Percentiles rank a stretch among this genome's conserved stretches.
Evolutionary conservation across 306 rosid genomes (phyloP).

Genomic region (Rosa multiflora): DNA sequence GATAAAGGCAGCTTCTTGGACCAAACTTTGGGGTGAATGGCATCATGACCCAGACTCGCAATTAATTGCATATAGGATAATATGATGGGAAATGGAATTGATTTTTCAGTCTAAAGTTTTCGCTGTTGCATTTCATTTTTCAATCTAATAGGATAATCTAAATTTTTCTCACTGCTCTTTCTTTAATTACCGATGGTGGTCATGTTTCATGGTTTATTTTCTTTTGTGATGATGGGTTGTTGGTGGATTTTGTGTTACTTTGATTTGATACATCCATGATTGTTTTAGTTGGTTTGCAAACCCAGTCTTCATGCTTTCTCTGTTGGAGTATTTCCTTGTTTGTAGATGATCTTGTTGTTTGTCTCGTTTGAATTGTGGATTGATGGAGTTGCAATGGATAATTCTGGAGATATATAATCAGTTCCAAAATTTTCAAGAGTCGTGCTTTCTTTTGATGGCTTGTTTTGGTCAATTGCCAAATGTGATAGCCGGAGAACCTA

Average conservation of each 20-base stretch:
- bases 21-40: too few relatives aligned
- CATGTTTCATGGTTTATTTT: too few relatives aligned
- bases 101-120: too few relatives aligned
- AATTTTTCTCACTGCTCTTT: too few relatives aligned
- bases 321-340: conserved; percentile 23
- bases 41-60: too few relatives aligned
- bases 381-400: conserved; percentile 23
- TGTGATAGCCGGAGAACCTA: conserved; percentile 20
- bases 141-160: too few relatives aligned
- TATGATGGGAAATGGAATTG: too few relatives aligned
- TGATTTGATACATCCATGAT: conserved; percentile 58
- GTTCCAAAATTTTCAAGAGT: conserved; percentile 18
- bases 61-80: too few relatives aligned
- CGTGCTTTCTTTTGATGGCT: conserved; percentile 28
- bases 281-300: conserved; percentile 28
- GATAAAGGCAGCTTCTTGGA: too few relatives aligned
- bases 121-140: too few relatives aligned
- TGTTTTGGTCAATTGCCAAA: conserved; percentile 23
- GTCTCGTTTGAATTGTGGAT: conserved; percentile 24
- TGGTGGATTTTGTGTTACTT: conserved; percentile 26
- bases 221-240: conserved; percentile 20
- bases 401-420: conserved; percentile 44
- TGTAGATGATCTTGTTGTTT: not conserved
- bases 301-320: conserved; percentile 3
- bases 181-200: too few relatives aligned